These are phyloP conservation scores for Onygenales sp. DNA, from an alignment of 2,329 filamentous ascomycete genomes.

Conservation along the genomic window DNA sequence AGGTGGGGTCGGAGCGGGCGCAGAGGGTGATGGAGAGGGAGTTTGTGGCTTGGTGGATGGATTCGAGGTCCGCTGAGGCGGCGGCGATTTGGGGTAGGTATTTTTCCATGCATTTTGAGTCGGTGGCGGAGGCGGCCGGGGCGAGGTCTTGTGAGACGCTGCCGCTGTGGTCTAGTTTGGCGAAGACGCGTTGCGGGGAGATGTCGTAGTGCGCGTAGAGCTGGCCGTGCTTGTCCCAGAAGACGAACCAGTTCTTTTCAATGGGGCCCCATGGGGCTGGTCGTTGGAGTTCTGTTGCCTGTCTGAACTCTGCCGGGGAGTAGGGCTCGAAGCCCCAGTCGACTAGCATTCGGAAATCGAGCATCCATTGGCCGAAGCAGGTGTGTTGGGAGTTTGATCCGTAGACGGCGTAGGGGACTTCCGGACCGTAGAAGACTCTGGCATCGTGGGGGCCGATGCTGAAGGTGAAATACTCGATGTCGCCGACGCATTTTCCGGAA, in stretches of 20 bases:
- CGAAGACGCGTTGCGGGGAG: slow-evolving; percentile 41
- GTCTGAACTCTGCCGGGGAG: slow-evolving; percentile 28
- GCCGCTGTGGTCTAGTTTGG: slow-evolving; percentile 37
- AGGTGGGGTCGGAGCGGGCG: slow-evolving; percentile 36
- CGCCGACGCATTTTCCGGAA: slow-evolving; percentile 36
- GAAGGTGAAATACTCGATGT: slow-evolving; percentile 33
- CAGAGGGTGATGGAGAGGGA: slow-evolving; percentile 49
- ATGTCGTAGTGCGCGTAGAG: slow-evolving; percentile 48
- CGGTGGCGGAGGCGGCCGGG: slow-evolving; percentile 23
- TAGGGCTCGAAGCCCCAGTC: slow-evolving; percentile 31
- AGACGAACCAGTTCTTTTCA: slow-evolving; percentile 56
- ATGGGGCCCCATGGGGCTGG: slow-evolving; percentile 36
- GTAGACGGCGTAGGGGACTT: slow-evolving; percentile 42
- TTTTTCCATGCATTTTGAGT: slow-evolving; percentile 38
- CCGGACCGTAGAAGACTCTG: slow-evolving; percentile 47
- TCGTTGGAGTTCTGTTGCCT: slow-evolving; percentile 43
- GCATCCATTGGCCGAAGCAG: slow-evolving; percentile 50
- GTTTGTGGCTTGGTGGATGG: slow-evolving; percentile 53
- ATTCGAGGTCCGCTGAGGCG: slow-evolving; percentile 29
- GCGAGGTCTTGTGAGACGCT: slow-evolving; percentile 41
- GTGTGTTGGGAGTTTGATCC: slow-evolving; percentile 46
- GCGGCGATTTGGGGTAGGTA: slow-evolving; percentile 34
- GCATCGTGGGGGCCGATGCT: slow-evolving; percentile 50
- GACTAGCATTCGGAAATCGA: slow-evolving; percentile 44
- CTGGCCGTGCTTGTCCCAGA: slow-evolving; percentile 44